phyloP scores from a whole-genome alignment of 257 asterid species.

The Nicotiana paniculata region DNA sequence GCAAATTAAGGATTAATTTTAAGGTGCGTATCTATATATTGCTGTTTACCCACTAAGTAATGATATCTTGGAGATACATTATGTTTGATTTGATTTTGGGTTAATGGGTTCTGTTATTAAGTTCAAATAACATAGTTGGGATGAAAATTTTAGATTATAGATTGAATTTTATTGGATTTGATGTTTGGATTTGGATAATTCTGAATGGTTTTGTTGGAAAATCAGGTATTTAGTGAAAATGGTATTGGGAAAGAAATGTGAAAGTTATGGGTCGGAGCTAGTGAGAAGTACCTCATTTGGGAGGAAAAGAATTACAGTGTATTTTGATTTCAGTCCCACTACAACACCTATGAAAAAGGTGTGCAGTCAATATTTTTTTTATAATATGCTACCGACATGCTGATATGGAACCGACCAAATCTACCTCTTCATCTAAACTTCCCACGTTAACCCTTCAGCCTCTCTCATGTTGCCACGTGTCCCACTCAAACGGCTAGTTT shows the following conservation, averaged over 20 bases:
- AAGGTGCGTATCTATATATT: slow-evolving; percentile 10
- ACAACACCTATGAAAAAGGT: slow-evolving; percentile 34
- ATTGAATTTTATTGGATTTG: not conserved
- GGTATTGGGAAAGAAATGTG: slow-evolving; percentile 23
- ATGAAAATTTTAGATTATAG: not conserved
- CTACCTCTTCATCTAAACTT: slow-evolving; percentile 33
- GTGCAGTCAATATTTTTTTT: slow-evolving; percentile 9
- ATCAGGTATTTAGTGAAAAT: slow-evolving; percentile 26
- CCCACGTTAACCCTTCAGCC: slow-evolving; percentile 24
- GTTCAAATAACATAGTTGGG: not conserved
- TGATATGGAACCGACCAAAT: slow-evolving; percentile 43
- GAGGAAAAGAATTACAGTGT: slow-evolving; percentile 46
- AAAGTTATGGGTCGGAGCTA: slow-evolving; percentile 34
- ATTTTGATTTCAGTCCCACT: slow-evolving; percentile 7
- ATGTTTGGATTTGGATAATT: not conserved
- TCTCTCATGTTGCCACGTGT: slow-evolving; percentile 26
- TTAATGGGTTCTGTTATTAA: not conserved
- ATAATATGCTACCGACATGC: slow-evolving; percentile 22
- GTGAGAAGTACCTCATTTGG: slow-evolving; percentile 62
- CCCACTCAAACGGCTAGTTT: slow-evolving; percentile 55
- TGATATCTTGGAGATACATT: not conserved
- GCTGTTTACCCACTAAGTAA: not conserved
- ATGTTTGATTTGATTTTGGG: not conserved
- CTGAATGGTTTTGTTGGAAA: not conserved
- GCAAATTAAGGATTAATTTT: slow-evolving; percentile 7